Evolutionary conservation across 495 filamentous ascomycete species (phyloP).

Genomic region (Chaetomium tenue): DNA sequence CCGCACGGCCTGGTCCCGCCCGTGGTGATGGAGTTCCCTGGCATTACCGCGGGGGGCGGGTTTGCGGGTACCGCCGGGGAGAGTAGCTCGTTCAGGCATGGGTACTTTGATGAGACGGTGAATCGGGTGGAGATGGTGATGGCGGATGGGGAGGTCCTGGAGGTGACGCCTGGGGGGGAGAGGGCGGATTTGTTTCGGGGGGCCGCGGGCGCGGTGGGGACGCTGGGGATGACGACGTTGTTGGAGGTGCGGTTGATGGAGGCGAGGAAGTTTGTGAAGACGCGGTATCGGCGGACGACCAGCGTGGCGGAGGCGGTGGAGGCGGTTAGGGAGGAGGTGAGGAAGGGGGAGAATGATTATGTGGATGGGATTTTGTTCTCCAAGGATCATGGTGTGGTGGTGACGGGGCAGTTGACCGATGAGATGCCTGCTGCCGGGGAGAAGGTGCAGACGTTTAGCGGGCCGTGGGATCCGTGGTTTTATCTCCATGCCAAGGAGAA

Average conservation of each 20-base stretch:
- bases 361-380: constrained; percentile 53
- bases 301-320: constrained; percentile 22
- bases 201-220: constrained; percentile 58
- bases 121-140: constrained; percentile 60
- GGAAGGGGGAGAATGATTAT: constrained; percentile 42
- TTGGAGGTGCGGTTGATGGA: constrained; percentile 55
- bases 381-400: constrained; percentile 47
- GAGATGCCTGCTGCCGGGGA: constrained; percentile 27
- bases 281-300: constrained; percentile 43
- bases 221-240: constrained; percentile 56
- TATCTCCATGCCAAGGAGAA: constrained; percentile 47
- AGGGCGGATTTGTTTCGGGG: constrained; percentile 57
- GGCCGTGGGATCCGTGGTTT: constrained; percentile 52
- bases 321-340: constrained; percentile 21
- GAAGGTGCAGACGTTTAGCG: constrained; percentile 42
- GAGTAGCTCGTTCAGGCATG: constrained; percentile 58
- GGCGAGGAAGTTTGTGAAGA: constrained; percentile 52
- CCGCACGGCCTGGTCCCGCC: constrained; percentile 53
- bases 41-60: constrained; percentile 64
- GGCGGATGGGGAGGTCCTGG: constrained; percentile 51
- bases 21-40: constrained; percentile 64
- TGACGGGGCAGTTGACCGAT: constrained; percentile 51
- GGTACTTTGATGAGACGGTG: constrained; percentile 58
- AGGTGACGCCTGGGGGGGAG: constrained; percentile 32
- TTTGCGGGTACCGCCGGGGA: constrained; percentile 62